Base-by-base conservation (phyloP, 2,329 filamentous ascomycete species). In the Graphilbum sp. region DNA sequence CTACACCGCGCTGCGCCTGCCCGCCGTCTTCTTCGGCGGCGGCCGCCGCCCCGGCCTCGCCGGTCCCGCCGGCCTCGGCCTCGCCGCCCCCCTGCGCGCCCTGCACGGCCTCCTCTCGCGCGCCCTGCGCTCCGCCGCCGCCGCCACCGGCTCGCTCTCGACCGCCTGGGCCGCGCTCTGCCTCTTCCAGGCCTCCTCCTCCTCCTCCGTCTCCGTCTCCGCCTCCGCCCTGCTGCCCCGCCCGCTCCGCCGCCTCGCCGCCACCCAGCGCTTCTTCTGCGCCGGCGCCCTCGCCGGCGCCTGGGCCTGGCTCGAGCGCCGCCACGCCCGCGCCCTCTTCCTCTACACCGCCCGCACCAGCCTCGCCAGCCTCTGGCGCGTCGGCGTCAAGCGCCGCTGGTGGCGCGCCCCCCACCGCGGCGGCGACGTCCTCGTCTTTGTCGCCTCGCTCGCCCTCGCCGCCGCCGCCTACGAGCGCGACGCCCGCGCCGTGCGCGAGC, bases 81-180 rank as follows among this genome's bases (percentile, higher is more conserved):
- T 90, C 51, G 61, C 79, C 43, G 67, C 70, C 19, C 88, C 88
- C 0, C 54, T 85, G 19, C 59, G 70, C 0, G 72, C 78, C 3
- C 56, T 86, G 12, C 80, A 80, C 52, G 54, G 54, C 5, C 66
- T 95, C 11, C 64, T 81, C 2, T 69, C 74, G 25, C 67, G 67
- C 24, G 77, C 88, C 17, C 66, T 95, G 23, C 72, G 79, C 43
- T 76, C 83, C 54, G 77, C 79, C 0, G 66, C 83, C 5, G 86
- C 93, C 50, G 62, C 85, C 35, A 86, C 86, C 0, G 82, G 83
- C 15, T 70, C 82, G n/a, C 75, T 94, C 41, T 85, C 84, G 13
- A 84, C 84, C 0, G 74, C 76, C 24, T 98, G 90, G 90, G 86
- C 77, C 1, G 79, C 75, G 41, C 77, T 95, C 48, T 98, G 88